These are phyloP conservation scores for Komagataella pastoris DNA, from an alignment of 805 yeast genomes.

Conservation along the genomic window DNA sequence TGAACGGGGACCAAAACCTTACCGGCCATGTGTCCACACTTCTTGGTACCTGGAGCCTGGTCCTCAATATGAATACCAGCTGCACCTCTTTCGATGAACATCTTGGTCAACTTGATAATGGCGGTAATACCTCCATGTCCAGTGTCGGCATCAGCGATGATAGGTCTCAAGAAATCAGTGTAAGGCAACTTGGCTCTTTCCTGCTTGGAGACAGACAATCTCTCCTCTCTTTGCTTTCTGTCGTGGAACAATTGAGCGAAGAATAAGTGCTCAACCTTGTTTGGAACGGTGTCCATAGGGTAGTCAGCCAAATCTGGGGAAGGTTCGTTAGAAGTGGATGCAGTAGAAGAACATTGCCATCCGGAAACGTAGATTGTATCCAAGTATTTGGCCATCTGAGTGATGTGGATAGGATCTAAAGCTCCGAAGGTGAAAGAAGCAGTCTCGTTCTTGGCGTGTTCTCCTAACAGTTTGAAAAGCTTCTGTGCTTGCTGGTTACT, in stretches of 20 bases:
- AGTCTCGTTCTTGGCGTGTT: constrained; percentile 62
- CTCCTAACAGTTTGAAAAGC: constrained; percentile 51
- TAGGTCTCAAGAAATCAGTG: constrained; percentile 85
- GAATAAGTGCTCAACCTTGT: constrained; percentile 93
- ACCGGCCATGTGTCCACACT: constrained; percentile 99
- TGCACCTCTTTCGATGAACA: constrained; percentile 96
- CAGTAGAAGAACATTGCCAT: constrained; percentile 98
- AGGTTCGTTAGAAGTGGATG: constrained; percentile 95
- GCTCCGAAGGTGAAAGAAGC: constrained; percentile 91
- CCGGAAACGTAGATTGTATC: constrained; percentile 93
- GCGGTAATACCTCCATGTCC: constrained; percentile 99
- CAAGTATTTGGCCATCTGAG: constrained; percentile 93
- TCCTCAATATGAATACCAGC: constrained; percentile 98
- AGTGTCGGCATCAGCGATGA: constrained; percentile 95
- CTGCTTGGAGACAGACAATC: constrained; percentile 44
- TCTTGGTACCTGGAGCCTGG: constrained; percentile 97
- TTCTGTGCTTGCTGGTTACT: constrained; percentile 74
- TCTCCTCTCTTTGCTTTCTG: constrained; percentile 85
- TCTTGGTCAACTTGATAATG: constrained; percentile 84
- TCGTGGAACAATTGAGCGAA: constrained; percentile 96
- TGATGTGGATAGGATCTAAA: constrained; percentile 85
- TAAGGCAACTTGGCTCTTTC: constrained; percentile 61
- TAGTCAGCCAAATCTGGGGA: constrained; percentile 97
- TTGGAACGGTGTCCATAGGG: constrained; percentile 98
- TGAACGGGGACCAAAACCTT: constrained; percentile 95